Evolutionary conservation across 306 rosid species (phyloP).

Genomic region (Sophora flavescens): DNA sequence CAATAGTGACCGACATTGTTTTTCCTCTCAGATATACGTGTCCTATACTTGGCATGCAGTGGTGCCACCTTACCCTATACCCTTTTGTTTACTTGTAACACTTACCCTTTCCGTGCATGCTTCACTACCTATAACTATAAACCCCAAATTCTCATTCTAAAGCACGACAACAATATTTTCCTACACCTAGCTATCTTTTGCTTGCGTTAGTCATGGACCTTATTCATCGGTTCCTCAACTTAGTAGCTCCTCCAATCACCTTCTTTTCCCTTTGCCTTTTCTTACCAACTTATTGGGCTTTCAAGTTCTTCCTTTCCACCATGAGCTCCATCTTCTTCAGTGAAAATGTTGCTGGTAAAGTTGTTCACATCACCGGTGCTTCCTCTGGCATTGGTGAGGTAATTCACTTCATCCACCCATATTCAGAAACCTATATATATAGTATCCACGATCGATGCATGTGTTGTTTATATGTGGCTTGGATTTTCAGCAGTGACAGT

Average conservation of each 20-base stretch:
- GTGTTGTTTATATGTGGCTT: background rate
- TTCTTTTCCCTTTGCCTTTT: conserved; percentile 61
- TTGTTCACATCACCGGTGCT: conserved; percentile 77
- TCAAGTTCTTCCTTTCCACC: conserved; percentile 53
- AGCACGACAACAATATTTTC: background rate
- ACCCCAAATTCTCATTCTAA: background rate
- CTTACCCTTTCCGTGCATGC: background rate
- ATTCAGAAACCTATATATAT: no score
- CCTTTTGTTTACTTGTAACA: background rate
- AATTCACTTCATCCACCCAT: background rate
- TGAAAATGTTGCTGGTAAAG: conserved; percentile 67
- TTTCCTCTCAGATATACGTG: conserved; percentile 40
- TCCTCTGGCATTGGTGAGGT: conserved; percentile 60
- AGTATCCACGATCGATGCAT: no score
- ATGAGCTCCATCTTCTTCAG: conserved; percentile 47
- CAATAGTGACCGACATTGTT: background rate
- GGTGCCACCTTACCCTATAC: conserved; percentile 44
- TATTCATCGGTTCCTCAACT: conserved; percentile 59
- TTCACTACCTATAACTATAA: background rate
- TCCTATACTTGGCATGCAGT: conserved; percentile 47
- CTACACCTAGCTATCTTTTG: background rate
- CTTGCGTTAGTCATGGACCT: conserved; percentile 45
- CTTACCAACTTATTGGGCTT: conserved; percentile 59
- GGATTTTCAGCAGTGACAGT: background rate
- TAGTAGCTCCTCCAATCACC: conserved; percentile 66